Evolutionary conservation across 176 grass and related monocot species (phyloP).

Genomic region (Poa annua): DNA sequence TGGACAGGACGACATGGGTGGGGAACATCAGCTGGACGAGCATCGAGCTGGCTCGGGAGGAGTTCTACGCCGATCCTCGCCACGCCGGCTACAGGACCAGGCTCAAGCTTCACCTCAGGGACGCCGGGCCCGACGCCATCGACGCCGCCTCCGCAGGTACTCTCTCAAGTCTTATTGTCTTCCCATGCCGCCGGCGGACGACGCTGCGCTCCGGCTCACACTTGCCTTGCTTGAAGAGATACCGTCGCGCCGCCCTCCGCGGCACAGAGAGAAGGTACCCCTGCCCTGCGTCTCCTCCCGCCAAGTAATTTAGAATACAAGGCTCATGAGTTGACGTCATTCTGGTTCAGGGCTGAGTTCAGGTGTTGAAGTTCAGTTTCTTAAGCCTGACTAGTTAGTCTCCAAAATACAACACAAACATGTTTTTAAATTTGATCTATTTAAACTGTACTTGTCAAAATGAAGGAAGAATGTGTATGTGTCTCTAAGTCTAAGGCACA

Average conservation of each 20-base stretch:
- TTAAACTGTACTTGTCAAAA: too few relatives aligned
- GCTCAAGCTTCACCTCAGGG: slow-evolving; percentile 54
- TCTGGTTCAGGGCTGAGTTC: too few relatives aligned
- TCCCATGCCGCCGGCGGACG: not conserved
- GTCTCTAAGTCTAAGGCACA: too few relatives aligned
- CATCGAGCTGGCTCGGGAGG: slow-evolving; percentile 61
- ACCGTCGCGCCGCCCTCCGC: not conserved
- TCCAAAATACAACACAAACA: too few relatives aligned
- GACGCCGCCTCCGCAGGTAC: slow-evolving; percentile 59
- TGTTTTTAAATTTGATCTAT: too few relatives aligned
- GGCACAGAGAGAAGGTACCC: slow-evolving; percentile 29
- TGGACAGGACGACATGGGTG: slow-evolving; percentile 54
- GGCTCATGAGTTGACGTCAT: not conserved
- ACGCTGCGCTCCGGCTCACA: not conserved
- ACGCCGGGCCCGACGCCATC: slow-evolving; percentile 42
- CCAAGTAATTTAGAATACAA: not conserved
- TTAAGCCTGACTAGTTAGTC: too few relatives aligned
- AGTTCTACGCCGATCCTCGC: slow-evolving; percentile 48
- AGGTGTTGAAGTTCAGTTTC: too few relatives aligned
- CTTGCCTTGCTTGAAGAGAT: not conserved
- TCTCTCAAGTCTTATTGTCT: not conserved
- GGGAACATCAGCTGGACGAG: slow-evolving; percentile 69
- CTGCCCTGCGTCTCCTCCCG: not conserved
- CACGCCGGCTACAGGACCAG: slow-evolving; percentile 35
- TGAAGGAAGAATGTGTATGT: too few relatives aligned